Conservation (phyloP, 2,329 filamentous ascomycete species). For the Sporothrix humicola region DNA sequence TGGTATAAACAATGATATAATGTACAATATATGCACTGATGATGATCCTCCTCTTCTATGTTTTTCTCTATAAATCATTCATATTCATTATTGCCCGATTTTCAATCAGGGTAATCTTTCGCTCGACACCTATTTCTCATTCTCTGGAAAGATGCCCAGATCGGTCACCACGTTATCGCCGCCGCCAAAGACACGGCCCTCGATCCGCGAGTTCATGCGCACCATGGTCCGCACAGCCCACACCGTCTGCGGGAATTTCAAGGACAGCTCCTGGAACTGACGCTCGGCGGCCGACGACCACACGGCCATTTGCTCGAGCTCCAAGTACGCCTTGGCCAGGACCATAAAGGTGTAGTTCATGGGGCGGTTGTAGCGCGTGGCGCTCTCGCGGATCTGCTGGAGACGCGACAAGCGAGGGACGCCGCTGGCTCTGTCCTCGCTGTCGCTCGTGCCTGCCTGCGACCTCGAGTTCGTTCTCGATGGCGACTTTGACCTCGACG, state of each 20-base stretch:
- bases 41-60: neutral
- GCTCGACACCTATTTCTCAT: too few relatives aligned
- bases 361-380: slow-evolving; percentile 49
- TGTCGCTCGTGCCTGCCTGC: neutral
- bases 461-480: neutral
- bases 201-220: slow-evolving; percentile 39
- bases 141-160: neutral
- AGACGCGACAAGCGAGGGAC: slow-evolving; percentile 30
- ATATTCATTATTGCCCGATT: neutral
- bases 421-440: neutral
- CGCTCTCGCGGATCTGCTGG: slow-evolving; percentile 47
- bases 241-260: slow-evolving; percentile 50
- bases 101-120: too few relatives aligned
- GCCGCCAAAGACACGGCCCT: slow-evolving; percentile 39
- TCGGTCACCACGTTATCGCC: slow-evolving; percentile 10
- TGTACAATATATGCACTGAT: slow-evolving; percentile 1
- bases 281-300: slow-evolving; percentile 56
- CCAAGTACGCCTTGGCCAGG: slow-evolving; percentile 57
- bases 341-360: slow-evolving; percentile 54
- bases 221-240: slow-evolving; percentile 47
- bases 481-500: neutral
- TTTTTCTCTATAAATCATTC: slow-evolving; percentile 1
- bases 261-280: slow-evolving; percentile 48
- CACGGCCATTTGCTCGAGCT: slow-evolving; percentile 54
- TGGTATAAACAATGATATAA: slow-evolving; percentile 5